Evolutionary conservation across 2,329 filamentous ascomycete genomes (phyloP).

Genomic region (Fusarium sp.): DNA sequence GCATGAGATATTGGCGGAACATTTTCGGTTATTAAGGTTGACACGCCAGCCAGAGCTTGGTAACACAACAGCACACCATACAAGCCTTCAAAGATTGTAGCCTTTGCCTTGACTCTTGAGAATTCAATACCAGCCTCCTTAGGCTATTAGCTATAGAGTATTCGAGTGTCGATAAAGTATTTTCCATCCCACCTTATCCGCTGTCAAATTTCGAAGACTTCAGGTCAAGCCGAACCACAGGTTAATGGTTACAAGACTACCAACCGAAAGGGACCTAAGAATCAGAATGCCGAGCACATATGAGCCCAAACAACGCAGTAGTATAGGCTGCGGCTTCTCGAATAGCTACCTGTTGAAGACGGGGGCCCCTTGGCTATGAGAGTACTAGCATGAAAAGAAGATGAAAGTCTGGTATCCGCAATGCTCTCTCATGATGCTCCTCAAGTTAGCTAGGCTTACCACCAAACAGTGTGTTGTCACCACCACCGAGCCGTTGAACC

Average conservation of each 20-base stretch:
- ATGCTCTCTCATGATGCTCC: neutral
- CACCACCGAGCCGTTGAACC: neutral
- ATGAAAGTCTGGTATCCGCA: neutral
- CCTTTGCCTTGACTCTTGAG: neutral
- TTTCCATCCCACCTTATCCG: neutral
- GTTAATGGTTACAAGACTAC: neutral
- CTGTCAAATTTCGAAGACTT: neutral
- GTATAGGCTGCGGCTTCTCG: rapidly evolving
- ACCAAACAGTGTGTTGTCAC: neutral
- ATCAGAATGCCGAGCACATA: rapidly evolving
- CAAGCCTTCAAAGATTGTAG: neutral
- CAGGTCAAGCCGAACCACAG: neutral
- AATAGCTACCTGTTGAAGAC: neutral
- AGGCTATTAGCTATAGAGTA: rapidly evolving
- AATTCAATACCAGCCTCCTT: rapidly evolving
- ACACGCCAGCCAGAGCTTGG: neutral
- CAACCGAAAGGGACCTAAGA: rapidly evolving
- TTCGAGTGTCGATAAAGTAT: neutral
- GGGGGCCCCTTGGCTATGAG: neutral
- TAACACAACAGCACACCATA: neutral
- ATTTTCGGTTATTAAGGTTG: neutral
- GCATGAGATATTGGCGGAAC: neutral
- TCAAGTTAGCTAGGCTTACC: neutral
- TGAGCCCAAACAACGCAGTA: too few species aligned
- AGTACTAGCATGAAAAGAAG: neutral